phyloP scores from a whole-genome alignment of 768 basidiomycete genomes.

The Lyophyllum atratum region DNA sequence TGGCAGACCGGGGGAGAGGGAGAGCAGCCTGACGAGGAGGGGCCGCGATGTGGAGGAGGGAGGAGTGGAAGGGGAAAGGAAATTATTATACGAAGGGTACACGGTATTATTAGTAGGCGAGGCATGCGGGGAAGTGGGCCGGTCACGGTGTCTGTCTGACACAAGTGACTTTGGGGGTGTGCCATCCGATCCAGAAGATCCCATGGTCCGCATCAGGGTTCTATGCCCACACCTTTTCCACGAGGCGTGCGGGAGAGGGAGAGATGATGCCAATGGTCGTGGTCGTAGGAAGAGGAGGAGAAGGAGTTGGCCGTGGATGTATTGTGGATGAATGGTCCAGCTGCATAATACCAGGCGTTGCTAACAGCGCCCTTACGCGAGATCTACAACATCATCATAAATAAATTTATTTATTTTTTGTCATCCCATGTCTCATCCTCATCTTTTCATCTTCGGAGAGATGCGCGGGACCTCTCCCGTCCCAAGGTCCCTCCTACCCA shows the following conservation, averaged over 20 bases:
- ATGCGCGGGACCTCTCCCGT: constrained; percentile 1
- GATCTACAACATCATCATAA: neutral
- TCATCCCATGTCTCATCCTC: neutral
- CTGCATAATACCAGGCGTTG: neutral
- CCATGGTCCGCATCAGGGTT: neutral
- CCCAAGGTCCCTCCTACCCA: no score
- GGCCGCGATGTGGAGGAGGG: neutral
- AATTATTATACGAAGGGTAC: neutral
- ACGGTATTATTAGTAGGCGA: neutral
- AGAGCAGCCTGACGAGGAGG: neutral
- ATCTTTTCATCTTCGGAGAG: neutral
- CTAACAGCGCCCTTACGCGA: neutral
- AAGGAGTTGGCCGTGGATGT: neutral
- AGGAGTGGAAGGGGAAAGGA: neutral
- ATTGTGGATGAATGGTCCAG: neutral
- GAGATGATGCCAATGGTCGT: neutral
- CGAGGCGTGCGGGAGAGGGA: neutral
- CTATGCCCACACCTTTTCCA: neutral
- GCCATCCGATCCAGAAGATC: neutral
- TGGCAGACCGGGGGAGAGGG: neutral
- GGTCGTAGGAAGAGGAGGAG: neutral
- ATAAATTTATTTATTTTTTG: neutral
- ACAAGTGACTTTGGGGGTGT: no score
- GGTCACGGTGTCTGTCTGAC: neutral
- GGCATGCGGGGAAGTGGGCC: neutral